Evolutionary conservation across 768 basidiomycete species (phyloP).

Genomic region (Hydnum rufescens): DNA sequence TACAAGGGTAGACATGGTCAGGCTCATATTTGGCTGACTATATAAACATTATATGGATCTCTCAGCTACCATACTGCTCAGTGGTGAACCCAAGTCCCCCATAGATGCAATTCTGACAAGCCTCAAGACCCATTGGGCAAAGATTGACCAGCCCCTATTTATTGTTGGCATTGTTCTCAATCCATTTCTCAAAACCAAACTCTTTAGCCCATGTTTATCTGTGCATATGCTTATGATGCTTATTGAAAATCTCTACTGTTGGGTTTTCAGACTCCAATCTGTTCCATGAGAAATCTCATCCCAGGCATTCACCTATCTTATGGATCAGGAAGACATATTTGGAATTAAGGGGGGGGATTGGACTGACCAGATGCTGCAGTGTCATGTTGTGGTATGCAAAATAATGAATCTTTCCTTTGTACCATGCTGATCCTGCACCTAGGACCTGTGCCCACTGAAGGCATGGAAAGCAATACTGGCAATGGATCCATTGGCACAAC

Average conservation of each 20-base stretch:
- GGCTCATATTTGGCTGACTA: neutral
- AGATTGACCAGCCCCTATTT: neutral
- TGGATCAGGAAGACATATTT: too few relatives aligned
- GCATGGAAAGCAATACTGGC: too few relatives aligned
- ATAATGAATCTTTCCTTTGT: too few relatives aligned
- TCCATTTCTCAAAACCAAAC: neutral
- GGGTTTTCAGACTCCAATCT: neutral
- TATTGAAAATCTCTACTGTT: neutral
- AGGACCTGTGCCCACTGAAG: too few relatives aligned
- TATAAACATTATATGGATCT: neutral
- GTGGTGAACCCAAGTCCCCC: neutral
- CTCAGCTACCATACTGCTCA: neutral
- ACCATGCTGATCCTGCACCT: too few relatives aligned
- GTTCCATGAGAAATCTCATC: too few relatives aligned
- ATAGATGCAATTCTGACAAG: neutral
- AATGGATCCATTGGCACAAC: too few relatives aligned
- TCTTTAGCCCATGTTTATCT: neutral
- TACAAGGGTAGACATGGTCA: neutral
- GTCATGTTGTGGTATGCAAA: too few relatives aligned
- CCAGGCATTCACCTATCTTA: too few relatives aligned
- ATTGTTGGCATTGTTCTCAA: neutral
- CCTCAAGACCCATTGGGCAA: neutral
- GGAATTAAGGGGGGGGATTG: too few relatives aligned
- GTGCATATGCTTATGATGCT: neutral
- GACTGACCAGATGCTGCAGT: too few relatives aligned